Evolutionary conservation across 1,139 yeast genomes (phyloP).

Genomic region (Nadsonia starkeyi-henricii): DNA sequence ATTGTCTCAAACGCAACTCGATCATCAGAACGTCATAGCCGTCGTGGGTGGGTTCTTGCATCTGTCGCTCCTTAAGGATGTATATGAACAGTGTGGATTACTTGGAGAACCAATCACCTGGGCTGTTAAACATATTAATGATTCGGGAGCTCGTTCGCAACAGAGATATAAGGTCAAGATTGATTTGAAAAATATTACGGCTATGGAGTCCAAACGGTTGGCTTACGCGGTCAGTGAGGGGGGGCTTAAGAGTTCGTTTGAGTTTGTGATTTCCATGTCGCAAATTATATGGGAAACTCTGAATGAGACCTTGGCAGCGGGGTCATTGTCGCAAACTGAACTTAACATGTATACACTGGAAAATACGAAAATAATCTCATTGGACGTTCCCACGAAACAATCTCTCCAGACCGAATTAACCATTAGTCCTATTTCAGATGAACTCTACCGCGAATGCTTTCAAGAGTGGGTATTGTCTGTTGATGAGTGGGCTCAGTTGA

Average conservation of each 20-base stretch:
- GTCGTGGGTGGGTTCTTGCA: neutral
- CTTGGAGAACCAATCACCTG: neutral
- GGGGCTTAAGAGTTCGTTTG: neutral
- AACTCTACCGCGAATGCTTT: neutral
- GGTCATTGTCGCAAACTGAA: neutral
- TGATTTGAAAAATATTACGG: neutral
- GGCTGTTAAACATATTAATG: neutral
- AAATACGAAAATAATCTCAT: neutral
- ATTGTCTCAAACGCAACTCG: neutral
- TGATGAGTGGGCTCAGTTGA: constrained; percentile 22
- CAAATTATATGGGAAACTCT: neutral
- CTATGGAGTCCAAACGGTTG: neutral
- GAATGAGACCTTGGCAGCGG: neutral
- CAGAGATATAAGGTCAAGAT: neutral
- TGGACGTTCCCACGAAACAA: neutral
- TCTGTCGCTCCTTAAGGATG: neutral
- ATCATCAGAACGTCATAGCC: neutral
- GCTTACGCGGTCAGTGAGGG: neutral
- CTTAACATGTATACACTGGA: neutral
- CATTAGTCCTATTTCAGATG: neutral
- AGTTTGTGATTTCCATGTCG: neutral
- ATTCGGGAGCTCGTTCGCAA: no score
- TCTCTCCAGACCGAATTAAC: neutral
- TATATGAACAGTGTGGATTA: neutral
- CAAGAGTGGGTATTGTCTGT: constrained; percentile 21